Base-by-base conservation (phyloP, 2,329 filamentous ascomycete species). In the Penicillium hesseltinei region DNA sequence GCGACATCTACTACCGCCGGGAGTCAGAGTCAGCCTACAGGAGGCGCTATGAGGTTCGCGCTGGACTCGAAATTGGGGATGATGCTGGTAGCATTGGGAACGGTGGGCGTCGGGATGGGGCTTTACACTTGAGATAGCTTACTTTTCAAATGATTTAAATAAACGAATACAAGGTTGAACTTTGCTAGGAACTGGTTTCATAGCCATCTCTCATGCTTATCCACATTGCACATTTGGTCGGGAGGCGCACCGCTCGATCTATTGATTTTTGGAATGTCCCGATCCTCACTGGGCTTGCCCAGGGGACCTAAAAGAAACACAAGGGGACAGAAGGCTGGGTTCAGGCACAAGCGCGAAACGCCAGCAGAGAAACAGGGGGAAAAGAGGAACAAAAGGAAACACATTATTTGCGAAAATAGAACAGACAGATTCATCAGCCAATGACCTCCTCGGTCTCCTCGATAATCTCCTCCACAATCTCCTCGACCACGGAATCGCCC, bases 401-500 rank as follows among this genome's bases (percentile, higher is more conserved):
- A 69, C 69, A 69, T 69, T 70, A 72, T 62, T 68, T 67, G 69
- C 63, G 66, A 65, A 61, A 65, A 55, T 59, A 60, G 60, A 65
- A 63, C 61, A 60, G 44, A 58, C 45, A 51, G 59, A 59, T 57
- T 64, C 62, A 66, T 71, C 69, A 77, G 70, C 65, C 76, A 64
- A 84, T 76, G 65, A 90, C 81, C 78, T 97, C 94, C 82, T 97
- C 94, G 57, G 82, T 88, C 84, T 97, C 80, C 67, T 85, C 88
- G 62, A 90, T 77, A 67, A 89, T 93, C 79, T 97, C 92, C 78
- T 91, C 88, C 64, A 91, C 86, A 66, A 91, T 88, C 80, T 93
- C 90, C 78, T 97, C 94, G 62, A 97, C 92, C 61, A 95, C 87
- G 69, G 84, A 81, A 63, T 90, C 80, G 62, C 86, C 90, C 76